Base-by-base conservation (phyloP, 805 yeast species). In the Zygotorulaspora sp. region DNA sequence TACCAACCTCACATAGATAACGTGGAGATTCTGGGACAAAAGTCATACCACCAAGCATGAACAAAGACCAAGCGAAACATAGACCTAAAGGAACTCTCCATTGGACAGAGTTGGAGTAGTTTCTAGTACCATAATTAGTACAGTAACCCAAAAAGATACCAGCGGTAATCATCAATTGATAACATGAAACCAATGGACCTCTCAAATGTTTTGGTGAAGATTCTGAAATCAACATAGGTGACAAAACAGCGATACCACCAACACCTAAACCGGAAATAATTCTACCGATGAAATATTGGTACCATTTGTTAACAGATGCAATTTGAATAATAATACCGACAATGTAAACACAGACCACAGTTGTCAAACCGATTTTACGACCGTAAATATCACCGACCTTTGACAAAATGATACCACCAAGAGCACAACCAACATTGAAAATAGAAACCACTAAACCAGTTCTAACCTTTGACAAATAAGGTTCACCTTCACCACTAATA, bases 101-200 rank as follows among this genome's bases (percentile, higher is more conserved):
- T 59, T 75, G 78, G 29, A 43, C 40, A 27, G 50, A 42, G 64
- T 44, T 33, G 4, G 35, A 14, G 35, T 49, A 45, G 18, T 41
- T 36, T 26, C 44, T 48, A 7, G 50, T 77, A 50, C 81, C 85
- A 57, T 68, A 80, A 38, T 76, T 77, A 31, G 78, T 69, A 63
- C 83, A 73, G 66, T 78, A 78, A 54, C 87, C 88, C 43, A 80
- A 61, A 57, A 80, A 76, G 49, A 80, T 80, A 61, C 83, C 83
- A 35, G 72, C 62, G 30, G 83, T 78, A 50, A 77, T 72, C 68
- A 68, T 72, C 52, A 78, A 69, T 58, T 78, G 83, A 65, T 70
- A 78, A 50, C 75, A 70, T 35, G 77, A 72, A 36, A 78, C 83
- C 40, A 77, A 67, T 17, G 79, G 65, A 58, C 83, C 83, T 71